Percentiles rank a stretch among this genome's conserved stretches.
Conservation (phyloP, 2,329 filamentous ascomycete species). For the Cytospora piceicola region DNA sequence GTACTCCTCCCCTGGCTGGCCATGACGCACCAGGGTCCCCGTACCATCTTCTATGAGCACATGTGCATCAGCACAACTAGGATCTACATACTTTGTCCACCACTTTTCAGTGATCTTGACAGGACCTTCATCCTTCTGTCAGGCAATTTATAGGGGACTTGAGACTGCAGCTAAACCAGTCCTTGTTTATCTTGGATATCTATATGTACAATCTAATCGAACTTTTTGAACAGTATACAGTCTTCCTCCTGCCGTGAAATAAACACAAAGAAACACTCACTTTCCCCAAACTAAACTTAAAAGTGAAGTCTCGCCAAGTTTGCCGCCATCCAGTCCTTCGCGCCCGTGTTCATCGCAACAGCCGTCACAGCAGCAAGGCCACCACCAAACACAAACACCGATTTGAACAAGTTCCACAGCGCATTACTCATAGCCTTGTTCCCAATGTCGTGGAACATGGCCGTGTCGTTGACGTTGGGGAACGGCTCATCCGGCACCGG, state of each 20-base stretch:
- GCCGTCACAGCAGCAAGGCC: slow-evolving; percentile 20
- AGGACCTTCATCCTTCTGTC: slow-evolving; percentile 9
- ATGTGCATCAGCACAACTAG: too few relatives aligned
- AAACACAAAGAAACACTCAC: background rate
- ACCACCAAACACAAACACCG: slow-evolving; percentile 19
- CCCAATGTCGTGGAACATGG: slow-evolving; percentile 27
- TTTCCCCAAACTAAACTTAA: background rate
- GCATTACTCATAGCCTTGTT: slow-evolving; percentile 22
- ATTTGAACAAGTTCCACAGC: slow-evolving; percentile 15
- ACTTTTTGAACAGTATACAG: background rate
- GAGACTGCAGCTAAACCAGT: too few relatives aligned
- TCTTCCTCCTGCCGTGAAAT: background rate
- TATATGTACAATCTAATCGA: background rate
- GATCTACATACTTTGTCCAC: too few relatives aligned
- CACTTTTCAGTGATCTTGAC: background rate
- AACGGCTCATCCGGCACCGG: slow-evolving; percentile 26
- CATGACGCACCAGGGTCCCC: too few relatives aligned
- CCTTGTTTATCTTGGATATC: too few relatives aligned
- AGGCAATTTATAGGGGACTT: too few relatives aligned
- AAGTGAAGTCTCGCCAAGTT: slow-evolving; percentile 8
- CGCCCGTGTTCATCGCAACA: slow-evolving; percentile 23
- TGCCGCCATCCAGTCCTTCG: slow-evolving; percentile 17
- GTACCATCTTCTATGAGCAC: too few relatives aligned
- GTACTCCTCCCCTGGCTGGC: too few relatives aligned
- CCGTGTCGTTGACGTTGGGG: slow-evolving; percentile 25